These are phyloP conservation scores for Rhynchosporium graminicola DNA, from an alignment of 2,329 filamentous ascomycete species.

Conservation along the genomic window DNA sequence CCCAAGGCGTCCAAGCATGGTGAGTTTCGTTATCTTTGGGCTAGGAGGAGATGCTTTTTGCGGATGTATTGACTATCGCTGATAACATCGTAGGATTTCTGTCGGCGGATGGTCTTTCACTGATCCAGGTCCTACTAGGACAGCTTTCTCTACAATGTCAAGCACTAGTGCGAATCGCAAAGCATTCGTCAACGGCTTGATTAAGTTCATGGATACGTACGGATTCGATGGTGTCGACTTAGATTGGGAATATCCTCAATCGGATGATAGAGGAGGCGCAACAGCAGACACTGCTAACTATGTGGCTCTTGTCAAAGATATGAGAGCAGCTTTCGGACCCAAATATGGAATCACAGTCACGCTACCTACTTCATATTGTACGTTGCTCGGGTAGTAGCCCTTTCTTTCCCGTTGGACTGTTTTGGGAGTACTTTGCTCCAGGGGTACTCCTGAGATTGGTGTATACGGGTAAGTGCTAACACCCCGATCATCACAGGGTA, in stretches of 20 bases:
- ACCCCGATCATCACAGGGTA: conserved; percentile 27
- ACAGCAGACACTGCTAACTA: conserved; percentile 43
- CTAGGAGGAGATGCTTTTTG: too few relatives aligned
- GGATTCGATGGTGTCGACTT: conserved; percentile 48
- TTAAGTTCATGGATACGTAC: conserved; percentile 46
- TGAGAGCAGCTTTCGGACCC: conserved; percentile 28
- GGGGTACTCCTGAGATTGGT: too few relatives aligned
- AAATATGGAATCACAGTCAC: conserved; percentile 42
- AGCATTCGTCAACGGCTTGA: conserved; percentile 38
- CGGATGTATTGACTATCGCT: too few relatives aligned
- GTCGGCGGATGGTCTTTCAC: conserved; percentile 22
- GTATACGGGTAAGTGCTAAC: too few relatives aligned
- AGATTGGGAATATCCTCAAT: conserved; percentile 48
- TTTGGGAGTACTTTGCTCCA: too few relatives aligned
- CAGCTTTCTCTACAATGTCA: conserved; percentile 10
- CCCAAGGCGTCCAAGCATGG: conserved; percentile 7
- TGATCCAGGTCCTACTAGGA: neutral
- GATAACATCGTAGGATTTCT: conserved; percentile 1
- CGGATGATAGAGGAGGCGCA: conserved; percentile 44
- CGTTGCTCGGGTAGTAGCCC: too few relatives aligned
- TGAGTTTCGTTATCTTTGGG: neutral
- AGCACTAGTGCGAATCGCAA: neutral
- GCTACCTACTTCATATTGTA: conserved; percentile 38
- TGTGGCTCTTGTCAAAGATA: conserved; percentile 29
- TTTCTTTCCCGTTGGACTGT: too few relatives aligned